A percentile compares a stretch with the other conserved stretches of the same genome.
Conservation (phyloP, 352 stramenopile genomes). For the Phytophthora melonis region DNA sequence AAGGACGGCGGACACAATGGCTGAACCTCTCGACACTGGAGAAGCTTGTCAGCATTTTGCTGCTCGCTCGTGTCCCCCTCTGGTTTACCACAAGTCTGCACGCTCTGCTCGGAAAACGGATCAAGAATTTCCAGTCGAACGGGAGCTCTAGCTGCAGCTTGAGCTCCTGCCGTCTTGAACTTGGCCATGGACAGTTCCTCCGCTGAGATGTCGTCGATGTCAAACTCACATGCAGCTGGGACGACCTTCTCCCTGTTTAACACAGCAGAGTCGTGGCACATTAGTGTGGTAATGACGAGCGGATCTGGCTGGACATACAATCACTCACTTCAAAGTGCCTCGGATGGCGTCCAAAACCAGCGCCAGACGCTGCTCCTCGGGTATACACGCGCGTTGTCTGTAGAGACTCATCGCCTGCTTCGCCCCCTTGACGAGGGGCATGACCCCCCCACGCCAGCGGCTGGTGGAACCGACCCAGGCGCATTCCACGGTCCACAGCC, state of each 20-base stretch:
- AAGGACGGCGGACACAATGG: conserved; percentile 62
- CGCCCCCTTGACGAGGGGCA: conserved; percentile 52
- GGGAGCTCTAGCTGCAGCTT: not conserved
- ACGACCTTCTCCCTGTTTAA: conserved; percentile 55
- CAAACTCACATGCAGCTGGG: conserved; percentile 65
- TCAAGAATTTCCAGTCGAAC: conserved; percentile 37
- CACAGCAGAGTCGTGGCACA: not conserved
- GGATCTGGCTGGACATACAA: conserved; percentile 26
- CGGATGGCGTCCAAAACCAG: conserved; percentile 63
- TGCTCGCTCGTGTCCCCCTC: conserved; percentile 10
- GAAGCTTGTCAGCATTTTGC: not conserved
- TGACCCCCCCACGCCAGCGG: conserved; percentile 70
- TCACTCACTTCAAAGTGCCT: conserved; percentile 63
- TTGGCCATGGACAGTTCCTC: conserved; percentile 53
- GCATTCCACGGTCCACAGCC: conserved; percentile 47
- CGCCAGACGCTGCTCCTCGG: conserved; percentile 66
- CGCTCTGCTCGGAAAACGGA: conserved; percentile 42
- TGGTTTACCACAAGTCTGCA: not conserved
- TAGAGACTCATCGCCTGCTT: conserved; percentile 69
- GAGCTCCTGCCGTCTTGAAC: conserved; percentile 33
- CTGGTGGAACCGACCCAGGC: conserved; percentile 65
- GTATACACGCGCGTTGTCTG: conserved; percentile 63
- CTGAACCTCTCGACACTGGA: conserved; percentile 67
- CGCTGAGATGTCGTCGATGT: conserved; percentile 58
- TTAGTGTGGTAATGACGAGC: not conserved